Base-by-base conservation (phyloP, 768 basidiomycete genomes). In the Suillus fuscotomentosus region DNA sequence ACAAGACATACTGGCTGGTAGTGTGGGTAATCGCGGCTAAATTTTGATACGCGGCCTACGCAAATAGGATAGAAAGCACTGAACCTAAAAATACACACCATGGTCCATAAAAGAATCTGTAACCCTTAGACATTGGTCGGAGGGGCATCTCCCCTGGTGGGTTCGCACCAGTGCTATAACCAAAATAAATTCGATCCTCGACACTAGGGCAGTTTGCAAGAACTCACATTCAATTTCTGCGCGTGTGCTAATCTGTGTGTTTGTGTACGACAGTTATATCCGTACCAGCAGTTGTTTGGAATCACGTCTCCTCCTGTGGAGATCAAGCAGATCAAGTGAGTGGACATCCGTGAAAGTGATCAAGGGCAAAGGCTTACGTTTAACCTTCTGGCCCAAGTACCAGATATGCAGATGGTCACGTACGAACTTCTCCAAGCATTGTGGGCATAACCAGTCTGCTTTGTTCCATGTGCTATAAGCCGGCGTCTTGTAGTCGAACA, bases 231-330 rank as follows among this genome's bases (percentile, higher is more conserved):
- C 53, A 54, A 20, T 54, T 54, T 36, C 53, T 54, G 31, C 20
- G 53, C 53, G 13, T 54, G 53, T 34, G 34, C 53, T 31, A 53
- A 7, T 8, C 50, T 71, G 31, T 73, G 68, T 11, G 60, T 71
- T 53, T 78, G 77, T 3, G 70, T 74, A 50, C 68, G 60, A 60
- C 76, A 77, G 24, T 74, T 66, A 60, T 74, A 77, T 17, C 77
- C 76, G 64, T 77, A 76, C 74, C 72, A 75, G 59, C 76, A 78
- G 42, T 77, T 70, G 42, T 72, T 69, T 4, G 50, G 60, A 34
- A 57, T 70, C 65, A 57, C 20, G 27, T 51, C 22, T 31, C 62
- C 63, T 24, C 41, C 65, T 67, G 34, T 14, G 14, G 20, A 13
- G 31, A 31, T 31, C 20, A 50, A n/a, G 51, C n/a, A 13, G 31